Base-by-base conservation (phyloP, 345 rosid genomes). In the Ceriops zippeliana region DNA sequence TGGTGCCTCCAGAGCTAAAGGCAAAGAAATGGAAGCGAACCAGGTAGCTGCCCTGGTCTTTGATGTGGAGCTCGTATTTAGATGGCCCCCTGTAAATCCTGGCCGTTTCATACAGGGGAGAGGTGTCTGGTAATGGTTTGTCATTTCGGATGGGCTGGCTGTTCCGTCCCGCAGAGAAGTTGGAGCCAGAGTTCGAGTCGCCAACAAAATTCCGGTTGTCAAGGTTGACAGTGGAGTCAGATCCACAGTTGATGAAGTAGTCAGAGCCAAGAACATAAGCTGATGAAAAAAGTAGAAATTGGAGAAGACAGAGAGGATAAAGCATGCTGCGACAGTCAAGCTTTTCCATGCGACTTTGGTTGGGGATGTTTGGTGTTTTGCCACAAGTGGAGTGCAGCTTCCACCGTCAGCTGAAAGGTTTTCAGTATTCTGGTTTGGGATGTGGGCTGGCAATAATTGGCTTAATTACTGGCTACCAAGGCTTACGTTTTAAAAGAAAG, bases 21-120 rank as follows among this genome's bases (percentile, higher is more conserved):
- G 77, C 59, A 42, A 61, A 78, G 81, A 85, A 78, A 72, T 77
- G 86, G 62, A 70, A 68, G 59, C 89, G 90, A 22, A 88, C 79
- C 7, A 86, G 24, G 75, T 88, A 62, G 47, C 65, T 54, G n/a
- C 83, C 84, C 17, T 7, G 4, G 4, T 42, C 27, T 70, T 56
- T 49, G 37, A 82, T 70, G 9, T 66, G 5, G 54, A 90, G 61
- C 49, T 21, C 68, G 73, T 84, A 88, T 7, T 34, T 58, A 38
- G 92, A 71, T 7, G 35, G 27, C 26, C 35, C 51, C 17, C 37
- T 38, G 81, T 81, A 86, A 46, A 83, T 67, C 63, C 89, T 88
- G 24, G 82, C 89, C 11, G 92, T 80, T 9, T 64, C 58, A 65
- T 90, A 79, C 37, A 88, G 75, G 16, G 28, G 76, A n/a, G 31